A percentile compares a stretch with the other conserved stretches of the same genome.
phyloP scores from a whole-genome alignment of 108 stramenopile species.

The Conticribra guillardii region DNA sequence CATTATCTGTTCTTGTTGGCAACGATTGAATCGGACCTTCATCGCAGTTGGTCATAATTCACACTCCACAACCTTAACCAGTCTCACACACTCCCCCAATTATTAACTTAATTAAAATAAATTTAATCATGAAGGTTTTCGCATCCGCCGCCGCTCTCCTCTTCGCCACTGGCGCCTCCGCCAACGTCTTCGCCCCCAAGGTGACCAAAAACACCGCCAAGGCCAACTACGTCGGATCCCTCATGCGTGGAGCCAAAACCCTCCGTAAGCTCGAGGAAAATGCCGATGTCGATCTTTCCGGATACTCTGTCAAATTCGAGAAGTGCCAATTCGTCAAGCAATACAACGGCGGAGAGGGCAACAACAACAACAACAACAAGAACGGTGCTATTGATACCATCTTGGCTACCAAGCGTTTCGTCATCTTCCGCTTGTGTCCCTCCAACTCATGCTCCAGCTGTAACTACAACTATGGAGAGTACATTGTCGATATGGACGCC shows the following conservation, averaged over 20 bases:
- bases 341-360: constrained; percentile 60
- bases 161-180: constrained; percentile 29
- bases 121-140: constrained; percentile 25
- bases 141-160: constrained; percentile 8
- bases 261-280: constrained; percentile 68
- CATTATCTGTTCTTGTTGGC: no score
- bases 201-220: constrained; percentile 56
- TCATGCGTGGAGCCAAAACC: constrained; percentile 61
- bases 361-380: constrained; percentile 32
- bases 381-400: constrained; percentile 49
- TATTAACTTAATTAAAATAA: not conserved
- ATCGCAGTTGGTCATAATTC: no score
- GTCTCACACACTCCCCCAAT: not conserved
- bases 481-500: constrained; percentile 77
- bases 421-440: constrained; percentile 87
- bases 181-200: constrained; percentile 47
- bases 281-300: constrained; percentile 69
- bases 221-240: constrained; percentile 55
- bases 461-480: constrained; percentile 88
- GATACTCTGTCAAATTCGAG: constrained; percentile 82
- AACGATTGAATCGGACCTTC: no score
- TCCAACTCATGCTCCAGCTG: constrained; percentile 60
- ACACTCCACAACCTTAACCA: no score
- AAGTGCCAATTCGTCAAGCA: constrained; percentile 89
- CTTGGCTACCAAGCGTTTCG: constrained; percentile 78